Percentiles rank a stretch among this genome's conserved stretches.
Evolutionary conservation across 2,329 filamentous ascomycete genomes (phyloP).

Genomic region (Orbilia brochopaga): DNA sequence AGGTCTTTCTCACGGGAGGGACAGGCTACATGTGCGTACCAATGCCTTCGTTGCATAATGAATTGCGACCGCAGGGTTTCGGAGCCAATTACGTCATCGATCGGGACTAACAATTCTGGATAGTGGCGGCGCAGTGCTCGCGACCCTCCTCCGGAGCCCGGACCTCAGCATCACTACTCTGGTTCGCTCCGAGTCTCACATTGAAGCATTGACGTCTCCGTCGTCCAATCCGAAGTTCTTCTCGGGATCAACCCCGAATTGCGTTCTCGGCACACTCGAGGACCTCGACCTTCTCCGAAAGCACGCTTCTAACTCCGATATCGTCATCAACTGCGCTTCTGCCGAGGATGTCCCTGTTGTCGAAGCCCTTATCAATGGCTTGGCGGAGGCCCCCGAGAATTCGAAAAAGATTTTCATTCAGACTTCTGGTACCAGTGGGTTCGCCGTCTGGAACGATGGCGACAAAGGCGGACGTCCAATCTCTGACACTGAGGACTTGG

Average conservation of each 20-base stretch:
- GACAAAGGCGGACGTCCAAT: slow-evolving; percentile 25
- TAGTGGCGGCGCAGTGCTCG: slow-evolving; percentile 34
- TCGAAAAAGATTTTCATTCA: slow-evolving; percentile 40
- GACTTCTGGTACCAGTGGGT: slow-evolving; percentile 36
- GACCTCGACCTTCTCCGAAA: slow-evolving; percentile 25
- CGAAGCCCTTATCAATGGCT: slow-evolving; percentile 22
- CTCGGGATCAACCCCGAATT: slow-evolving; percentile 33
- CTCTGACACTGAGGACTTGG: slow-evolving; percentile 21
- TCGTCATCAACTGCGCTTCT: slow-evolving; percentile 42
- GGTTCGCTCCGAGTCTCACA: slow-evolving; percentile 38
- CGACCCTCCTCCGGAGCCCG: slow-evolving; percentile 33
- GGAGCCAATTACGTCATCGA: no score
- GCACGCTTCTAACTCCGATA: slow-evolving; percentile 35
- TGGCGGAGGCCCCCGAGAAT: slow-evolving; percentile 12
- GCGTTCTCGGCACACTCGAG: slow-evolving; percentile 22
- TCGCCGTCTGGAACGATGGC: slow-evolving; percentile 25
- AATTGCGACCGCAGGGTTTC: slow-evolving; percentile 6
- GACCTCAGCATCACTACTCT: slow-evolving; percentile 34
- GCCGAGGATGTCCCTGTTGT: slow-evolving; percentile 30
- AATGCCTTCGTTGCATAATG: slow-evolving; percentile 20
- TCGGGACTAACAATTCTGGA: background rate
- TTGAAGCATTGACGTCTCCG: slow-evolving; percentile 38
- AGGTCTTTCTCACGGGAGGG: slow-evolving; percentile 39
- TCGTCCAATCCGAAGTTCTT: slow-evolving; percentile 44
- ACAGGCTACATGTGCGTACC: slow-evolving; percentile 40